Conservation (phyloP, 148 eudicot genomes). For the Salicornia ramosissima region DNA sequence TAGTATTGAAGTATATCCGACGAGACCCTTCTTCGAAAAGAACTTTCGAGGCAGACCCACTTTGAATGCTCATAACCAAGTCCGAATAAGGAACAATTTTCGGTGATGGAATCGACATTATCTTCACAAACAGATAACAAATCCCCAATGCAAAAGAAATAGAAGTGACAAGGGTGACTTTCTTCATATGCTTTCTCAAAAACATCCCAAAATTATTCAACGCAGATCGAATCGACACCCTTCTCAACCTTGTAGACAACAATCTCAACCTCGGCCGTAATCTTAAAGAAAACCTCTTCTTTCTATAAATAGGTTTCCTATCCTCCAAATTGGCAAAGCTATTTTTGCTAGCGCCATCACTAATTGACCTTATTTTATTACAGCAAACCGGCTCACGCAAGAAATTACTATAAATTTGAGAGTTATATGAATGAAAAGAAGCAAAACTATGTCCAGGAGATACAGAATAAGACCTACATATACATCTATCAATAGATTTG, state of each 20-base stretch:
- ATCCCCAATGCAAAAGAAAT: conserved; percentile 58
- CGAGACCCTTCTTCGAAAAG: conserved; percentile 90
- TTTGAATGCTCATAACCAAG: conserved; percentile 57
- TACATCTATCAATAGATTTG: conserved; percentile 28
- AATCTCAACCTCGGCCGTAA: conserved; percentile 64
- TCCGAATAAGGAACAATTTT: conserved; percentile 83
- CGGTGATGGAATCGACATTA: conserved; percentile 61
- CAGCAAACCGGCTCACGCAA: conserved; percentile 31
- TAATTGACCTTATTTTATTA: conserved; percentile 36
- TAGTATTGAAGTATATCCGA: conserved; percentile 64
- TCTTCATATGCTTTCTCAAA: conserved; percentile 61
- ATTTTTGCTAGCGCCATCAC: conserved; percentile 30
- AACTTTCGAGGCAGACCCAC: conserved; percentile 62
- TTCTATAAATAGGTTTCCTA: conserved; percentile 26
- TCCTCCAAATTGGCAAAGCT: conserved; percentile 33
- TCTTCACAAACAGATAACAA: conserved; percentile 63
- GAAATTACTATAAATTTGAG: conserved; percentile 26
- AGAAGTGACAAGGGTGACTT: conserved; percentile 39
- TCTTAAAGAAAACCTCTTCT: conserved; percentile 55
- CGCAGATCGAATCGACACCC: conserved; percentile 37
- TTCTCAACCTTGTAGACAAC: conserved; percentile 47
- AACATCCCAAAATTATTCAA: conserved; percentile 57
- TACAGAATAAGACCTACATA: conserved; percentile 26
- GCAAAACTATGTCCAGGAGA: conserved; percentile 20
- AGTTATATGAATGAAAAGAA: conserved; percentile 33